Conservation (phyloP, 805 yeast species). For the Candida namnaoensis region DNA sequence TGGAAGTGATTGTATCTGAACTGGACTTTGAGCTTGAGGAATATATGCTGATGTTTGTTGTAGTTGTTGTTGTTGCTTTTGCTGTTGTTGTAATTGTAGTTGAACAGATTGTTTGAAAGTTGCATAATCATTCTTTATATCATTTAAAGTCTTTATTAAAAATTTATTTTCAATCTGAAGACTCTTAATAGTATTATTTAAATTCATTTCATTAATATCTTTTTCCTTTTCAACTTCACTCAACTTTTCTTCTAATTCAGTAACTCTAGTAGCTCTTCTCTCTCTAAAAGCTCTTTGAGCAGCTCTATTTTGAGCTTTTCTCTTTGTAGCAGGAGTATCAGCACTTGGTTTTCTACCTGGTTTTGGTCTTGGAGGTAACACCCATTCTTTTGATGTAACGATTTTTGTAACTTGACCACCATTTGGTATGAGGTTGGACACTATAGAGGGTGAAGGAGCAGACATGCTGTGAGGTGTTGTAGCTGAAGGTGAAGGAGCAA, state of each 20-base stretch:
- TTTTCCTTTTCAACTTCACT: constrained; percentile 60
- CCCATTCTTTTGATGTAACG: constrained; percentile 67
- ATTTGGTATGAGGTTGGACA: no score
- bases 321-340: constrained; percentile 76
- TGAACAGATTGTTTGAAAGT: constrained; percentile 10
- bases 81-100: constrained; percentile 1
- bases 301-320: constrained; percentile 90
- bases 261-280: constrained; percentile 73
- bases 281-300: constrained; percentile 90
- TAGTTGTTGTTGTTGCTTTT: constrained; percentile 3
- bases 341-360: constrained; percentile 55
- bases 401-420: constrained; percentile 31
- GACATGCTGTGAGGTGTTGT: constrained; percentile 5
- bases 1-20: background rate
- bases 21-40: background rate
- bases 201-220: constrained; percentile 39
- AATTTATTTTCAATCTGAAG: constrained; percentile 25
- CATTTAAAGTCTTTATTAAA: constrained; percentile 20
- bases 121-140: constrained; percentile 17
- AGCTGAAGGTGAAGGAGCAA: constrained; percentile 12
- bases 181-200: constrained; percentile 12
- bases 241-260: constrained; percentile 65
- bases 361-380: constrained; percentile 71
- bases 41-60: background rate
- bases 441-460: background rate